These are phyloP conservation scores for Acanthochlamys bracteata DNA, from an alignment of 106 monocot genomes.

Conservation along the genomic window DNA sequence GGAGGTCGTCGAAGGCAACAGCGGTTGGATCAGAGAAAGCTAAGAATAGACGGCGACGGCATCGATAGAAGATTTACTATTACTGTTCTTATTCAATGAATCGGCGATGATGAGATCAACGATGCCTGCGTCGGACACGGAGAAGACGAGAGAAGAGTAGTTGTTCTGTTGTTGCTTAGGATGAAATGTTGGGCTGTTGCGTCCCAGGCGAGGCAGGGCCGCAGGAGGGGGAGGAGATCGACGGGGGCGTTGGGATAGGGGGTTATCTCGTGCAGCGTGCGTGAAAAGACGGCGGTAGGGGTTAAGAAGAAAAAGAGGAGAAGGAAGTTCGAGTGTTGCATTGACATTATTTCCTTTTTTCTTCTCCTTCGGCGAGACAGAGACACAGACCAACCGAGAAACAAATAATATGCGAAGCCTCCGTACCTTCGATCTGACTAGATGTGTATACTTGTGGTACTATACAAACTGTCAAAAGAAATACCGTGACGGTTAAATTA, in stretches of 20 bases:
- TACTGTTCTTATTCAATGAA: background rate
- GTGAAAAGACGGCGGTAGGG: too few relatives aligned
- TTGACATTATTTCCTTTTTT: too few relatives aligned
- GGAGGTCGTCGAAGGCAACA: slow-evolving; percentile 12
- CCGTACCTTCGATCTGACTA: too few relatives aligned
- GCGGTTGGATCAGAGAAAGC: slow-evolving; percentile 19
- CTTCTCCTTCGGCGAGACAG: too few relatives aligned
- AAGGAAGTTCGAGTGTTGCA: too few relatives aligned
- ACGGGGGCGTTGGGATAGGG: background rate
- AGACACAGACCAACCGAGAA: too few relatives aligned
- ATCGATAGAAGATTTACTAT: slow-evolving; percentile 17
- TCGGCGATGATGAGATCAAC: slow-evolving; percentile 17
- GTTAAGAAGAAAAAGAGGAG: too few relatives aligned
- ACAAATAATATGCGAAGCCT: too few relatives aligned
- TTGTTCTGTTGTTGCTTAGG: background rate
- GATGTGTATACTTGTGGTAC: too few relatives aligned
- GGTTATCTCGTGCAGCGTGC: too few relatives aligned
- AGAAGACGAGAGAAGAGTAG: background rate
- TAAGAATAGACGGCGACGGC: slow-evolving; percentile 10
- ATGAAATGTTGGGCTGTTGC: background rate
- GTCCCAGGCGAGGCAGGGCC: background rate
- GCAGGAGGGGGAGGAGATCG: background rate
- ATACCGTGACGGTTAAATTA: too few relatives aligned
- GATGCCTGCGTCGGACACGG: slow-evolving; percentile 2
- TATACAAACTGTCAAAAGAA: too few relatives aligned